Base-by-base conservation (phyloP, 2,329 filamentous ascomycete genomes). In the Gaeumannomyces sp. region DNA sequence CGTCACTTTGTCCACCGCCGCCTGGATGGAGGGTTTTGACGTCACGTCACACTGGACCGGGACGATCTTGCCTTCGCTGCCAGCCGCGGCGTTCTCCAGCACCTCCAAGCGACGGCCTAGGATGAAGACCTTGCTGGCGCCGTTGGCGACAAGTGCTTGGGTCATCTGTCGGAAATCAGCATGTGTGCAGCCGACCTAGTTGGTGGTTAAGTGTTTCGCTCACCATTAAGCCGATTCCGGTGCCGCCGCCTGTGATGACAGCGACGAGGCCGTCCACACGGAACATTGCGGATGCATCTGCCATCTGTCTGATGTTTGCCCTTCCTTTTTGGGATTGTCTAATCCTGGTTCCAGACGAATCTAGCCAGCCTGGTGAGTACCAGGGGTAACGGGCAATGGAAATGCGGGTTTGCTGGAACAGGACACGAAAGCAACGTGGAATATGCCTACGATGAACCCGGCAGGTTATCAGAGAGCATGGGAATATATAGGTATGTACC, bases 1-100 rank as follows among this genome's bases (percentile, higher is more conserved):
- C 4, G 80, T 75, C 64, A 92, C 75, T 50, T 73, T 80, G 66
- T 78, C 75, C 60, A 89, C 88, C 68, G 89, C 88, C 16, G 82
- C 72, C 38, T 87, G 85, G 1, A 84, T 75, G 80, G 84, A 69
- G 69, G 76, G 70, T 79, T 83, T 73, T 65, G 73, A 76, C 0
- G 74, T 76, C 22, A 80, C 76, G 64, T 81, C 78, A 70, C 78
- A 79, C 28, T 73, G 68, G 31, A 80, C 35, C 1, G 77, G 73
- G 22, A 72, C 67, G 29, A 79, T 66, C n/a, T 53, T 25, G 27
- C 27, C 67, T 58, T 68, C 68, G 56, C 59, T 65, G 45, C 62
- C 70, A 22, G 70, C 74, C 2, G 78, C 78, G 10, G 80, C 80
- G 29, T 73, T 70, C 27, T 79, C 73, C 13, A 85, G 74, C 4